Base-by-base conservation (phyloP, 176 grass and related monocot genomes). In the Oryza longistaminata region DNA sequence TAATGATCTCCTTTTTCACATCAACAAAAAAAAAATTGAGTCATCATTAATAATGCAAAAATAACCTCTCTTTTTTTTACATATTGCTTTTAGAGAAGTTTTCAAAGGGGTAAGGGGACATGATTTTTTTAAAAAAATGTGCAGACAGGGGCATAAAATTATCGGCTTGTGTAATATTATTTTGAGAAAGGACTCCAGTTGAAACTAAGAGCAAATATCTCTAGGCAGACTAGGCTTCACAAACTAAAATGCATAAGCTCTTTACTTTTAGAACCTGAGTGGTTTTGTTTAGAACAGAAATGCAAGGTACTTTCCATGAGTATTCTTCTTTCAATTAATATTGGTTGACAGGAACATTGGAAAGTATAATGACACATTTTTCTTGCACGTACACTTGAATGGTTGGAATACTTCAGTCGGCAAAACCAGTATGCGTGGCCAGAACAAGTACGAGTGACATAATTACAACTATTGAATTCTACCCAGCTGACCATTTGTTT, bases 301-400 rank as follows among this genome's bases (percentile, higher is more conserved):
- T 45, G 21, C 29, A 19, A 34, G 27, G 11, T 22, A 11, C 13
- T 37, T 79, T 71, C 10, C 4, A 0, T 2, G n/a, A 34, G 17
- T 22, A n/a, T 49, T 49, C 46, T 22, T 45, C 34, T 25, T 78
- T 2, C 16, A 19, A 6, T 43, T 1, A 2, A 39, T 72, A 4
- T 16, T 12, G 29, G 6, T 33, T 78, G 31, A 83, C 73, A 76
- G 21, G 4, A 26, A 77, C 29, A n/a, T 19, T 64, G 24, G 70
- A 64, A 82, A 49, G 27, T 39, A 14, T 26, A 71, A 64, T 29
- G 4, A 8, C 55, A 9, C 43, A 17, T 73, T 71, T 73, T 52
- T 35, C 44, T 66, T 15, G 8, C 13, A 25, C 27, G 16, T 44
- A 73, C 80, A 66, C 43, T 71, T 83, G 87, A 46, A 73, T 24